Conservation (phyloP, 2,329 filamentous ascomycete species). For the Stachybotrys elegans region DNA sequence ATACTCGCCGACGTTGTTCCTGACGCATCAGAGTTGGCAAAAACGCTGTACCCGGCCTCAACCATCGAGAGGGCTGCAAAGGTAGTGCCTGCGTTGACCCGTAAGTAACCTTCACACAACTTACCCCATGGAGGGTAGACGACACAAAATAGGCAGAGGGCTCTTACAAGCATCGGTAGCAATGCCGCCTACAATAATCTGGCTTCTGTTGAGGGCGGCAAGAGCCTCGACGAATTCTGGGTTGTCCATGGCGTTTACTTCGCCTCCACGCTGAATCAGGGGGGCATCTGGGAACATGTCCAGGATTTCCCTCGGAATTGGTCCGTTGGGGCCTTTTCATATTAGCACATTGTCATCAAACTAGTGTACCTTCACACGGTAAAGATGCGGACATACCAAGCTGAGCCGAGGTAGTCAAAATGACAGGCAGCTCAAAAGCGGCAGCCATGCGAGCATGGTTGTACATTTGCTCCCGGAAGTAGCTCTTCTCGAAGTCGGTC, state of each 20-base stretch:
- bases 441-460: constrained; percentile 52
- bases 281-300: constrained; percentile 53
- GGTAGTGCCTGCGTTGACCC: constrained; percentile 30
- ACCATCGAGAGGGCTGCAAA: constrained; percentile 57
- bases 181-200: constrained; percentile 58
- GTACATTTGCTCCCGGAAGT: constrained; percentile 53
- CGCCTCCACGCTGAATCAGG: constrained; percentile 51
- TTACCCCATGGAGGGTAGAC: not conserved
- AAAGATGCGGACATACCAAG: not conserved
- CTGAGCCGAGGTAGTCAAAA: constrained; percentile 48
- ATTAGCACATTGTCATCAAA: constrained; percentile 15
- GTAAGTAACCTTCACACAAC: not conserved
- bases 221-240: constrained; percentile 50
- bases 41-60: constrained; percentile 55
- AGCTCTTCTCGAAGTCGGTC: constrained; percentile 49
- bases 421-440: constrained; percentile 51
- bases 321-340: constrained; percentile 47
- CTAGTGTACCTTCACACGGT: not conserved
- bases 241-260: constrained; percentile 62
- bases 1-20: constrained; percentile 49
- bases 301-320: constrained; percentile 52
- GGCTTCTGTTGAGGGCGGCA: constrained; percentile 32
- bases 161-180: constrained; percentile 51
- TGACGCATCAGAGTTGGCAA: constrained; percentile 53
- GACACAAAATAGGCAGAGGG: not conserved